These are phyloP conservation scores for Suillus variegatus DNA, from an alignment of 768 basidiomycete species.

Conservation along the genomic window DNA sequence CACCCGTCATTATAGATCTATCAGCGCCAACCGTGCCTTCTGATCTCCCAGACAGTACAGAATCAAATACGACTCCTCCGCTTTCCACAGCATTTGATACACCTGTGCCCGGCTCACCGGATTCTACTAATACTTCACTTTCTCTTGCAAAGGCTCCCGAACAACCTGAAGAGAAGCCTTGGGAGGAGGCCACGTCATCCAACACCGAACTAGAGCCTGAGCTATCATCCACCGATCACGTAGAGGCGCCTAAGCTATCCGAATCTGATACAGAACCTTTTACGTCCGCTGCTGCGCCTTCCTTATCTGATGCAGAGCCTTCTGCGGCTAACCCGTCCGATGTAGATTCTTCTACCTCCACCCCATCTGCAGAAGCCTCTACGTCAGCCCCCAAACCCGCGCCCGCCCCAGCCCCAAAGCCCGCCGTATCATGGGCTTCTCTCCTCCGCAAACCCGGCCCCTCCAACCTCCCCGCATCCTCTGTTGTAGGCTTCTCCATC, in stretches of 20 bases:
- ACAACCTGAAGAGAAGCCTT: background rate
- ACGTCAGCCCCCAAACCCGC: conserved; percentile 4
- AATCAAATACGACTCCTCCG: conserved; percentile 48
- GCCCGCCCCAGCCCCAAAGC: conserved; percentile 27
- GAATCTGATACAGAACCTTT: conserved; percentile 6
- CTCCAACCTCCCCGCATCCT: conserved; percentile 62
- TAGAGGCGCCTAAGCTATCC: conserved; percentile 10
- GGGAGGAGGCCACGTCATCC: background rate
- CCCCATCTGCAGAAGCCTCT: background rate
- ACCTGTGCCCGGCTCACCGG: conserved; percentile 52
- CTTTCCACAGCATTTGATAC: conserved; percentile 52
- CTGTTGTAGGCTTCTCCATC: conserved; percentile 73
- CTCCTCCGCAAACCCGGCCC: conserved; percentile 54
- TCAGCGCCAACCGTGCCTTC: conserved; percentile 4
- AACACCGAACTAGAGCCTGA: conserved; percentile 14
- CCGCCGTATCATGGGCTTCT: conserved; percentile 73
- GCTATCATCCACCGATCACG: conserved; percentile 14
- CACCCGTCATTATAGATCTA: background rate
- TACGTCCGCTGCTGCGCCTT: background rate
- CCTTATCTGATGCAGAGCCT: conserved; percentile 5
- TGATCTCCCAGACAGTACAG: conserved; percentile 43
- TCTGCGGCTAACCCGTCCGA: background rate
- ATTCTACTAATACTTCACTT: conserved; percentile 60
- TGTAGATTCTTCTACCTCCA: conserved; percentile 6
- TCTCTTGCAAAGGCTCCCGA: conserved; percentile 37